Base-by-base conservation (phyloP, 2,329 filamentous ascomycete species). In the Lecanicillium sp. region DNA sequence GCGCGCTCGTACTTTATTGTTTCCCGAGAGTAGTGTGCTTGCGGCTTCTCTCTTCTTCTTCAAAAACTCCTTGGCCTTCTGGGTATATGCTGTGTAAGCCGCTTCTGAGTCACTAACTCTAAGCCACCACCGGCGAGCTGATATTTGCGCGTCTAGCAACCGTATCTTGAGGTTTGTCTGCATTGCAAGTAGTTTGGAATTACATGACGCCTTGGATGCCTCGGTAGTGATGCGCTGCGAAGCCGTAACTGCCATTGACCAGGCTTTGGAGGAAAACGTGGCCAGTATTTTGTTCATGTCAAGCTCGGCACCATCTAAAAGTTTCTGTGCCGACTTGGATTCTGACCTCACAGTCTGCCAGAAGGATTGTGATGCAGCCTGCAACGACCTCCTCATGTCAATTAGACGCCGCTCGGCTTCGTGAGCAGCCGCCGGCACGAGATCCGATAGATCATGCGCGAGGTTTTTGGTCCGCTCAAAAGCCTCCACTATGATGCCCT, bases 71-170 rank as follows among this genome's bases (percentile, higher is more conserved):
- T 60, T 60, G 9, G 73, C 75, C 45, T 72, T 73, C 37, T 52
- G 55, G 40, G 63, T 48, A 44, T 76, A 77, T 3, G 57, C 58
- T 3, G 59, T 51, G 37, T 67, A 59, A 47, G 74, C 69, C 13
- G 67, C 60, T 3, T 49, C 53, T 47, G 67, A 70, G 15, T 71
- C 71, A 36, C 65, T 70, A 22, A 75, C 35, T 51, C 66, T 70
- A 35, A 80, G 57, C 73, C 73, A 79, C 58, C 69, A 64, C 22
- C 78, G 60, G 52, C 69, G 75, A 12, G 75, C 75, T 31, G 60
- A 60, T 18, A 80, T 60, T 50, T 77, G 75, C 12, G 75, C 71
- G 29, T 64, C 64, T 19, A 78, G 56, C 9, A 79, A 46, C 1
- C 59, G 56, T 5, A 75, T 52, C 18, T 67, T 56, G 2, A 70